Percentiles rank a stretch among this genome's conserved stretches.
These are phyloP conservation scores for Emmonsiellopsis sp. DNA, from an alignment of 2,329 filamentous ascomycete species.

Conservation along the genomic window DNA sequence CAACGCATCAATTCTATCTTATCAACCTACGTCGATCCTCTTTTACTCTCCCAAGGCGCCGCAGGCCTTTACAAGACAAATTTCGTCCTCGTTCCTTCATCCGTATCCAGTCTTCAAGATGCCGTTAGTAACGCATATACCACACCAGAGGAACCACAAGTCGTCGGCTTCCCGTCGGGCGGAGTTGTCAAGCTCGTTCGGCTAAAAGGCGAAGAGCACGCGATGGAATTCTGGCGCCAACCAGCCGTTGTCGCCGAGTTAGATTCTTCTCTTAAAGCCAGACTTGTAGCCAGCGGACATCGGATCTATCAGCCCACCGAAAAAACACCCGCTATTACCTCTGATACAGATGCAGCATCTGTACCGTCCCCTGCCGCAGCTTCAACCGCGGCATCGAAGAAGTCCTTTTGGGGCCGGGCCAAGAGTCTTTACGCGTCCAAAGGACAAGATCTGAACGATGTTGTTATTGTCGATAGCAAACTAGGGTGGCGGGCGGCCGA, in stretches of 20 bases:
- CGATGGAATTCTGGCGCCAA: constrained; percentile 36
- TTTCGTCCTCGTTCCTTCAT: constrained; percentile 38
- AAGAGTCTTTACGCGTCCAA: constrained; percentile 3
- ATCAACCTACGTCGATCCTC: constrained; percentile 31
- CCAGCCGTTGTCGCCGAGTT: constrained; percentile 33
- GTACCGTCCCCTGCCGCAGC: neutral
- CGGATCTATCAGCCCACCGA: constrained; percentile 8
- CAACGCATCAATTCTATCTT: constrained; percentile 33
- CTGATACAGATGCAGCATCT: neutral
- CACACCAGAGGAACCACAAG: constrained; percentile 18
- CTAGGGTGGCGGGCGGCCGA: constrained; percentile 22
- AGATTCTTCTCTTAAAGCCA: constrained; percentile 23
- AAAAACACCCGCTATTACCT: neutral
- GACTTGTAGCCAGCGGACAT: constrained; percentile 17
- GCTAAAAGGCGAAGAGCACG: constrained; percentile 32
- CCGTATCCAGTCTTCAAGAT: constrained; percentile 24
- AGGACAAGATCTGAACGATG: constrained; percentile 7
- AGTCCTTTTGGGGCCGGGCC: constrained; percentile 13
- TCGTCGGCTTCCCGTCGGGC: constrained; percentile 31
- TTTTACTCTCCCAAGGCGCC: constrained; percentile 30
- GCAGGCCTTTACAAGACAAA: constrained; percentile 36
- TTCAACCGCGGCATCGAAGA: constrained; percentile 5
- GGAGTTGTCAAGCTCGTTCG: constrained; percentile 32
- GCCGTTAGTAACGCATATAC: constrained; percentile 13
- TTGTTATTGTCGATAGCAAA: constrained; percentile 18